Evolutionary conservation across 2,329 filamentous ascomycete genomes (phyloP), one percentile per base, ranked within the genome.

Genomic region (Aspergillus fischeri): DNA sequence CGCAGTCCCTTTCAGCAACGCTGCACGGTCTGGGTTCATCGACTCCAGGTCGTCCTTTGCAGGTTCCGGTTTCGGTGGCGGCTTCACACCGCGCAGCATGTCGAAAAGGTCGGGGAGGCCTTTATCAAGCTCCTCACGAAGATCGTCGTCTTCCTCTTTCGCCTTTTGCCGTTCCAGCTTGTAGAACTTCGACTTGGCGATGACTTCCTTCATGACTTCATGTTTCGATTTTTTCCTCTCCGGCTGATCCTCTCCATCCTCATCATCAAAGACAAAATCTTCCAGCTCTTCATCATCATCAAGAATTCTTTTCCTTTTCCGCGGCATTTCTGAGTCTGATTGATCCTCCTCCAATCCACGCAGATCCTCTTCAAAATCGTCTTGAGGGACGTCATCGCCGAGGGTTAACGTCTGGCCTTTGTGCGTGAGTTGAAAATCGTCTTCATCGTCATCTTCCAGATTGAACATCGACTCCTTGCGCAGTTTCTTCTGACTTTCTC

Each of bases 151-250:
- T 51, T 94, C 91, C 60, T 97, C 94, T 70, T 96, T 97, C 28
- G 86, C 86, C 59, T 91, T 87, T 75, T 99, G 94, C 44, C 94
- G 86, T 76, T 97, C 92, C 70, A 93, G 92, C 76, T 96, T 97
- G 82, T 97, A 84, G 60, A 90, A 81, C 72, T 99, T 99, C 1
- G 93, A 97, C 76, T 99, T 99, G 59, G 92, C 91, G 64, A 99
- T 97, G 60, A 99, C 83, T 74, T 99, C 95, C 68, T 96, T 89
- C 91, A 97, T 97, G 51, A 99, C 90, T 74, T 99, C 94, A 54
- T 94, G 90, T 77, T 97, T 97, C 3, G 88, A 88, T 79, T 97
- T 99, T 75, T 96, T 97, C 58, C 88, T 84, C 66, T 93, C 89
- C 0, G 91, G 92, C 61, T 87, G 78, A 21, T 80, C 80, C 38